Percentiles rank a stretch among this genome's conserved stretches.
Conservation (phyloP, 169 alveolate genomes). For the Eimeria tenella region DNA sequence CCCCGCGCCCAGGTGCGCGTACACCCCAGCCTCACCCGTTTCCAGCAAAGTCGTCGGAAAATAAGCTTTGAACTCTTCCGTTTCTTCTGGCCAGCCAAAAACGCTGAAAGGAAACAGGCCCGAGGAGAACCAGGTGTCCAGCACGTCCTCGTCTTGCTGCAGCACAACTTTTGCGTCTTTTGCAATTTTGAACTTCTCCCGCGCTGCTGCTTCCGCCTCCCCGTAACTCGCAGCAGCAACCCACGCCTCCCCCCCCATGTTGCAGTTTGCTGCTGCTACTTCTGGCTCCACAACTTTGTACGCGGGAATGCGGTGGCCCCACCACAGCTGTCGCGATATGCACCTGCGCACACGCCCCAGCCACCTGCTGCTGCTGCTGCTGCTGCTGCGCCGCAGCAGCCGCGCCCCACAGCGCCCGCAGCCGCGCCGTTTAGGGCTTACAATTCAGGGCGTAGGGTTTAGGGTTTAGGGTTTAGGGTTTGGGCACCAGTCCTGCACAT, state of each 20-base stretch:
- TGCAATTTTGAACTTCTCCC: slow-evolving; percentile 86
- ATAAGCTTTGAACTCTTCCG: slow-evolving; percentile 95
- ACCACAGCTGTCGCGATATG: slow-evolving; percentile 99
- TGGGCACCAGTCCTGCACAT: slow-evolving; percentile 99
- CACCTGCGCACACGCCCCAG: slow-evolving; percentile 87
- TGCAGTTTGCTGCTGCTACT: slow-evolving; percentile 89
- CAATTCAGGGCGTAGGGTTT: no score
- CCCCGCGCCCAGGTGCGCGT: no score
- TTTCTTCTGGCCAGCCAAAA: slow-evolving; percentile 98
- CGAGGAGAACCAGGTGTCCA: slow-evolving; percentile 99
- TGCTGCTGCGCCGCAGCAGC: no score
- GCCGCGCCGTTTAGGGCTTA: no score
- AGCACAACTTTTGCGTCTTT: slow-evolving; percentile 83
- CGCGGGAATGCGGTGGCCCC: slow-evolving; percentile 99
- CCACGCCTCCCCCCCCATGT: slow-evolving; percentile 91
- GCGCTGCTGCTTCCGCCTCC: slow-evolving; percentile 94
- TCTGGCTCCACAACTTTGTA: slow-evolving; percentile 89
- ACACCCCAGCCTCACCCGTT: slow-evolving; percentile 38
- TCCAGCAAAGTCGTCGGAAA: slow-evolving; percentile 98
- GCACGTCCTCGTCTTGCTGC: slow-evolving; percentile 98
- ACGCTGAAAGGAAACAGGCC: slow-evolving; percentile 99
- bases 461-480: no score
- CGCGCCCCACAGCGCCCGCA: no score
- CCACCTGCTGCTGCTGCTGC: not conserved
- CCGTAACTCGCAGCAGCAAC: slow-evolving; percentile 89